Percentiles rank a stretch among this genome's conserved stretches.
These are phyloP conservation scores for Cryptococcus sp. DNA, from an alignment of 1,284 basidiomycete genomes.

Conservation along the genomic window DNA sequence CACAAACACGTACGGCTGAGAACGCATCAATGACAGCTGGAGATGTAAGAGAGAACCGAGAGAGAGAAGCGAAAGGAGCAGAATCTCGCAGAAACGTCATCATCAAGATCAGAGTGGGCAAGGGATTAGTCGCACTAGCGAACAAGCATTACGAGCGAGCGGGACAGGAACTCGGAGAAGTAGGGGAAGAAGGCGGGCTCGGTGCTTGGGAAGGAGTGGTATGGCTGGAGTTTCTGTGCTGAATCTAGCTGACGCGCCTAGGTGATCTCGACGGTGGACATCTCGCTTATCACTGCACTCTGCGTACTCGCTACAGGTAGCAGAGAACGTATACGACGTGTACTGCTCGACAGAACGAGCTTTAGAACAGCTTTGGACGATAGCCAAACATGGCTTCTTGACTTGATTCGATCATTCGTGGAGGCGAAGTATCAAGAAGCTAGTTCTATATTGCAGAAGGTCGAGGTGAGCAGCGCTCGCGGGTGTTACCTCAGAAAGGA, in stretches of 20 bases:
- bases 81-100: conserved; percentile 19
- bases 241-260: conserved; percentile 3
- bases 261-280: conserved; percentile 33
- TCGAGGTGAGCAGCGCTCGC: conserved; percentile 24
- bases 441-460: conserved; percentile 15
- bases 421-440: conserved; percentile 37
- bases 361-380: conserved; percentile 36
- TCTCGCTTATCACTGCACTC: conserved; percentile 30
- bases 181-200: conserved; percentile 36
- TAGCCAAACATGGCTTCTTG: conserved; percentile 29
- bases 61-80: conserved; percentile 17
- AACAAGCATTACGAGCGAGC: conserved; percentile 22
- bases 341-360: conserved; percentile 27
- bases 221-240: not conserved
- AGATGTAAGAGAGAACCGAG: conserved; percentile 29
- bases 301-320: conserved; percentile 26
- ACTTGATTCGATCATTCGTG: conserved; percentile 33
- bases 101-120: conserved; percentile 29
- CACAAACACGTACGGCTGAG: conserved; percentile 4
- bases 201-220: conserved; percentile 38
- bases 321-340: conserved; percentile 23
- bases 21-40: conserved; percentile 27
- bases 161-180: conserved; percentile 24
- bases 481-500: not conserved
- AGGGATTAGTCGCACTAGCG: conserved; percentile 23